Evolutionary conservation across 2,329 filamentous ascomycete genomes (phyloP).

Genomic region (Parascedosporium putredinis): DNA sequence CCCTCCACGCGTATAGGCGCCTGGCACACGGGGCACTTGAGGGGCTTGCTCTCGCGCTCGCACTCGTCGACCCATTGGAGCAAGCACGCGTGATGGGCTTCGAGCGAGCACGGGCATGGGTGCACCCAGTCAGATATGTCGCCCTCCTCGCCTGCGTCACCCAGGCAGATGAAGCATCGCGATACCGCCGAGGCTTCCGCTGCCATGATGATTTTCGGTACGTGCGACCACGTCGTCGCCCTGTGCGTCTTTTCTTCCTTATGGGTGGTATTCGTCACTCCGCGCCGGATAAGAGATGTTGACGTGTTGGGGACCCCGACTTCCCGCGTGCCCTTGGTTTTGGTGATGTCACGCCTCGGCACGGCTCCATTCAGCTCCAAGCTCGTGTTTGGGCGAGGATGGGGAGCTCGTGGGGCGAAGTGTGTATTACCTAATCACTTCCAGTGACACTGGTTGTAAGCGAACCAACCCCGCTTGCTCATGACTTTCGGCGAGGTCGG

Average conservation of each 20-base stretch:
- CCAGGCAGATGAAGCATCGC: constrained; percentile 55
- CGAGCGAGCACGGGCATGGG: constrained; percentile 82
- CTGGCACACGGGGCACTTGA: constrained; percentile 86
- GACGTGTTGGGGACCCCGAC: too few relatives aligned
- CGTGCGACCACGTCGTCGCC: too few relatives aligned
- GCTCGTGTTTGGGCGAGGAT: neutral
- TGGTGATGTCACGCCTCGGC: constrained; percentile 4
- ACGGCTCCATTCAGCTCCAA: neutral
- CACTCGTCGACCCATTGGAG: constrained; percentile 90
- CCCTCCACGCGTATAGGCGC: constrained; percentile 66
- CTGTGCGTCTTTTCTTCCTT: too few relatives aligned
- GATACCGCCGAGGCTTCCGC: neutral
- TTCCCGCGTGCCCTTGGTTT: neutral
- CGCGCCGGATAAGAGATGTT: too few relatives aligned
- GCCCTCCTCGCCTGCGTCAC: constrained; percentile 39
- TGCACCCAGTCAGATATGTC: constrained; percentile 60
- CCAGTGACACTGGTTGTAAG: too few relatives aligned
- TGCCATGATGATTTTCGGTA: neutral
- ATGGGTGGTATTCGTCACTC: too few relatives aligned
- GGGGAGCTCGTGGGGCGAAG: neutral
- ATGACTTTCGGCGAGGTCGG: too few relatives aligned
- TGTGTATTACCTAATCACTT: neutral
- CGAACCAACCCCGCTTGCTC: too few relatives aligned
- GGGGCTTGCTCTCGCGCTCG: constrained; percentile 55
- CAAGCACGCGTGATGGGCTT: constrained; percentile 82